phyloP scores from a whole-genome alignment of 441 rosid species.

The Omphalea diandra region DNA sequence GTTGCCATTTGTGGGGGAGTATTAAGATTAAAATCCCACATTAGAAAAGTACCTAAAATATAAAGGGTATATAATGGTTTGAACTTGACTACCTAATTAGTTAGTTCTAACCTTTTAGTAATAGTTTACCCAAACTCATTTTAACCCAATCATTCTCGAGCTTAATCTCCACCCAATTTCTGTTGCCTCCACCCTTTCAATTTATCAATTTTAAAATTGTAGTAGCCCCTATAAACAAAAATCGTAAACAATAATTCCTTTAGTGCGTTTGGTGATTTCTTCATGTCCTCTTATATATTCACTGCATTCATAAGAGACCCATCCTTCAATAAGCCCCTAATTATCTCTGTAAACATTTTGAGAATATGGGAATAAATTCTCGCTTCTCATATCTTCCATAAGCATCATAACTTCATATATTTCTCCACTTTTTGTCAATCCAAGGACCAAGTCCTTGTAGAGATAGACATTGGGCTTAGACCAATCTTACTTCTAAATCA shows the following conservation, averaged over 20 bases:
- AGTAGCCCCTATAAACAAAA: constrained; percentile 75
- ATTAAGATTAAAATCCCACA: no score
- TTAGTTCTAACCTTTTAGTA: no score
- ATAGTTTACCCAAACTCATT: no score
- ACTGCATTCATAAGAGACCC: constrained; percentile 91
- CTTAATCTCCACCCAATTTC: no score
- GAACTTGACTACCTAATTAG: no score
- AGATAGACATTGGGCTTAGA: constrained; percentile 68
- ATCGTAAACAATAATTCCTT: constrained; percentile 85
- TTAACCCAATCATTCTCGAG: no score
- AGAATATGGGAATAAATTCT: constrained; percentile 71
- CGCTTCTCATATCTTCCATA: constrained; percentile 81
- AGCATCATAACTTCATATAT: constrained; percentile 78
- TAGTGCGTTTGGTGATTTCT: constrained; percentile 81
- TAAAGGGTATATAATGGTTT: no score
- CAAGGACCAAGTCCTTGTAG: constrained; percentile 76
- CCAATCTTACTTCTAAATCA: constrained; percentile 76
- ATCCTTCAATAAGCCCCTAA: constrained; percentile 71
- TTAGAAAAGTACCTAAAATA: no score
- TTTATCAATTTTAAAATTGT: no score
- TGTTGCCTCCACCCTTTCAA: no score
- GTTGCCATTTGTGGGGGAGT: no score
- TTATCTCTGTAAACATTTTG: constrained; percentile 77
- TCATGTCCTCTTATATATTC: constrained; percentile 91
- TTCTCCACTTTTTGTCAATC: constrained; percentile 56